These are phyloP conservation scores for Myriosclerotinia curreyana DNA, from an alignment of 2,329 filamentous ascomycete species.

Conservation along the genomic window DNA sequence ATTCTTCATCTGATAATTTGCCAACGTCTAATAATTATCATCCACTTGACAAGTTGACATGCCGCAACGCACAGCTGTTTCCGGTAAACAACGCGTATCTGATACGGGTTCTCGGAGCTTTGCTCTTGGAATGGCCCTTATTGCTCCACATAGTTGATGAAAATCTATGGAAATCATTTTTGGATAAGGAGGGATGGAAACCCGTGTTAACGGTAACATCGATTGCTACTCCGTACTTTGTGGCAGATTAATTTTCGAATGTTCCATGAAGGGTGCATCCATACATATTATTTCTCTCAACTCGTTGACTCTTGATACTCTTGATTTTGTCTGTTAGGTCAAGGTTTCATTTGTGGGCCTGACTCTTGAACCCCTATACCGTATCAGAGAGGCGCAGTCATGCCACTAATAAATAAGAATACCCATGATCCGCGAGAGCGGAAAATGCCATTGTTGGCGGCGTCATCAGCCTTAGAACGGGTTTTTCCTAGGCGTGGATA, in stretches of 20 bases:
- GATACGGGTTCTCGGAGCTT: neutral
- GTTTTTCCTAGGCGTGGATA: neutral
- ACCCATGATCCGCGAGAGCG: neutral
- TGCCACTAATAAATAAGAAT: neutral
- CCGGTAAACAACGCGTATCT: neutral
- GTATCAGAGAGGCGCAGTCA: neutral
- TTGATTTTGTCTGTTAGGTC: too few relatives aligned
- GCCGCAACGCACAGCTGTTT: neutral
- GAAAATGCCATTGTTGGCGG: neutral
- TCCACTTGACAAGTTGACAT: neutral
- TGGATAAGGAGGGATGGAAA: neutral
- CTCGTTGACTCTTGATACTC: too few relatives aligned
- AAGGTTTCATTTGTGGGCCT: neutral
- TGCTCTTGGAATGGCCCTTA: neutral
- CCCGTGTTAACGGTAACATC: constrained; percentile 4
- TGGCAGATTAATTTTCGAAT: neutral
- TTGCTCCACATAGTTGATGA: neutral
- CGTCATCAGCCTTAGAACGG: neutral
- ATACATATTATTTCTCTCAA: too few relatives aligned
- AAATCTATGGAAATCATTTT: constrained; percentile 1
- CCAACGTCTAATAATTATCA: neutral
- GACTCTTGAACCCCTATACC: constrained; percentile 4
- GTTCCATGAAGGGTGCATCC: neutral
- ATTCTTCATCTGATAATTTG: neutral
- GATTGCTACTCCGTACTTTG: neutral